phyloP scores from a whole-genome alignment of 345 rosid genomes.

The Cardiospermum halicacabum region DNA sequence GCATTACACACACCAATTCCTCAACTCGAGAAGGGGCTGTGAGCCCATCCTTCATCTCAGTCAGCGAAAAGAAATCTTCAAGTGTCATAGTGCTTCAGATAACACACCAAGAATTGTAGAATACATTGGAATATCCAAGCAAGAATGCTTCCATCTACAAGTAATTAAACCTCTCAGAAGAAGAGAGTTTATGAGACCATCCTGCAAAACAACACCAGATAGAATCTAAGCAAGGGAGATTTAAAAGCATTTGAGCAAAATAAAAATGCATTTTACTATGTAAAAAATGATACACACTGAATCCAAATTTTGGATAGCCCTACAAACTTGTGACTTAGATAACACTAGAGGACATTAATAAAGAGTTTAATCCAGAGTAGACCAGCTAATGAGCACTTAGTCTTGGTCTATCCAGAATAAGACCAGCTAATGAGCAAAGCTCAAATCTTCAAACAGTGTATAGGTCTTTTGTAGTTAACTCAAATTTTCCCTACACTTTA shows the following conservation, averaged over 20 bases:
- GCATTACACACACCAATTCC: constrained; percentile 70
- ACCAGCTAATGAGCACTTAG: not conserved
- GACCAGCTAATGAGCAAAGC: not conserved
- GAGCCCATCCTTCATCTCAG: constrained; percentile 94
- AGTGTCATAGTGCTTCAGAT: constrained; percentile 69
- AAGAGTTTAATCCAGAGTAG: not conserved
- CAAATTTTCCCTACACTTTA: not conserved
- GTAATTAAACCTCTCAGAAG: constrained; percentile 4
- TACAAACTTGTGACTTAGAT: not conserved
- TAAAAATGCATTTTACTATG: not conserved
- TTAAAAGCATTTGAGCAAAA: not conserved
- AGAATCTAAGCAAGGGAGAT: constrained; percentile 11
- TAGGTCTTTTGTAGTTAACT: not conserved
- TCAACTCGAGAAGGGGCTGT: constrained; percentile 63
- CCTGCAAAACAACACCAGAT: constrained; percentile 27
- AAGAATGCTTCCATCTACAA: constrained; percentile 33
- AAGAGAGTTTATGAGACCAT: constrained; percentile 7
- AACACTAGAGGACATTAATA: not conserved
- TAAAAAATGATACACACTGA: not conserved
- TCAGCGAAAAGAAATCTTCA: constrained; percentile 84
- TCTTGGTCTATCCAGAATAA: not conserved
- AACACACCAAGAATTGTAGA: constrained; percentile 27
- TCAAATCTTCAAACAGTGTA: not conserved
- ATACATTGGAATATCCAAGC: constrained; percentile 21
- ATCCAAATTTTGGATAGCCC: not conserved